phyloP scores from a whole-genome alignment of 2,329 filamentous ascomycete species.

The Aspergillus fumigatiaffinis region DNA sequence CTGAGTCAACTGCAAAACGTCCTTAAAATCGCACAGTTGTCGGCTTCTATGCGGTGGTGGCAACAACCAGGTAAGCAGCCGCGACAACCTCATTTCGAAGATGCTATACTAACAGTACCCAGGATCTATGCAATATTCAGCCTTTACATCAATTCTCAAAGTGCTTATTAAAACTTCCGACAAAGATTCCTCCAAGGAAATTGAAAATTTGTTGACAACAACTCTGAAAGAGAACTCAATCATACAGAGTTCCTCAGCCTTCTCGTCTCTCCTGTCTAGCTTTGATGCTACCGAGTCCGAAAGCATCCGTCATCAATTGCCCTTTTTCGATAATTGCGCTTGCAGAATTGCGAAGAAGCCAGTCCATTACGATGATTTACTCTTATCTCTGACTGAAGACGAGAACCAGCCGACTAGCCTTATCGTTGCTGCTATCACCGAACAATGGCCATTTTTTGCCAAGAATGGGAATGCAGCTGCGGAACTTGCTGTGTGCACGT shows the following conservation, averaged over 20 bases:
- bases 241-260: slow-evolving; percentile 31
- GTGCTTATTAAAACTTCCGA: slow-evolving; percentile 30
- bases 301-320: slow-evolving; percentile 44
- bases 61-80: slow-evolving; percentile 55
- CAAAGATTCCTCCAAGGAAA: slow-evolving; percentile 29
- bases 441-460: slow-evolving; percentile 71
- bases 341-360: slow-evolving; percentile 70
- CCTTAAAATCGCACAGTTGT: slow-evolving; percentile 73
- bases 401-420: slow-evolving; percentile 53
- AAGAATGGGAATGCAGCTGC: slow-evolving; percentile 47
- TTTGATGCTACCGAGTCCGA: slow-evolving; percentile 32
- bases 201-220: slow-evolving; percentile 31
- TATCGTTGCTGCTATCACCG: slow-evolving; percentile 64
- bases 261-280: slow-evolving; percentile 37
- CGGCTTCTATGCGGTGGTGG: slow-evolving; percentile 88
- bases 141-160: slow-evolving; percentile 40
- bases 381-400: slow-evolving; percentile 37
- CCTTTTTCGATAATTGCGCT: slow-evolving; percentile 82
- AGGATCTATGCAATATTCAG: slow-evolving; percentile 39
- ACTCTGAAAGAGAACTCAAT: slow-evolving; percentile 37
- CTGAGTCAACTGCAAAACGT: slow-evolving; percentile 77
- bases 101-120: slow-evolving; percentile 3
- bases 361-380: slow-evolving; percentile 69
- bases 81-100: not conserved
- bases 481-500: slow-evolving; percentile 49